Conservation (phyloP, 2,329 filamentous ascomycete genomes). For the Ascochyta koolunga region DNA sequence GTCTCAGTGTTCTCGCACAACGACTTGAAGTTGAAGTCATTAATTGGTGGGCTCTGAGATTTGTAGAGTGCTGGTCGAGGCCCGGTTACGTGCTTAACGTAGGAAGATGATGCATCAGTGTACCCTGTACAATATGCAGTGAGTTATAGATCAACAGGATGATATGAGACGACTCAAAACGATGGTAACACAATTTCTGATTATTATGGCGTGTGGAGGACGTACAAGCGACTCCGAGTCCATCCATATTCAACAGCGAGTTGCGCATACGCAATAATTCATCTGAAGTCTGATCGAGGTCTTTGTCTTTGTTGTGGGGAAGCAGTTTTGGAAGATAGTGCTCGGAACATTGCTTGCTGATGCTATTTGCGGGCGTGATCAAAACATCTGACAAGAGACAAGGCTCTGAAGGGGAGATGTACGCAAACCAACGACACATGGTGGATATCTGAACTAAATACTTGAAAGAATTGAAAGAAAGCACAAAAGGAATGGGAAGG, state of each 20-base stretch:
- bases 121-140: conserved; percentile 46
- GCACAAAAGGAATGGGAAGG: background rate
- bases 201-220: background rate
- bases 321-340: conserved; percentile 62
- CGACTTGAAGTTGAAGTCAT: conserved; percentile 61
- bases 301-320: conserved; percentile 50
- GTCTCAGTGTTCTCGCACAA: conserved; percentile 60
- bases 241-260: conserved; percentile 61
- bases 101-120: conserved; percentile 53
- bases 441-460: background rate
- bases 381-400: conserved; percentile 63
- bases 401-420: conserved; percentile 59
- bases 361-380: conserved; percentile 50
- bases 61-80: conserved; percentile 60
- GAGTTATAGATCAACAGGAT: background rate
- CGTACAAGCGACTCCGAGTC: conserved; percentile 59
- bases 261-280: conserved; percentile 58
- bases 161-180: too few relatives aligned
- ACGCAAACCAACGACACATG: conserved; percentile 63
- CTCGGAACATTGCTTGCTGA: conserved; percentile 49
- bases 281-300: conserved; percentile 50
- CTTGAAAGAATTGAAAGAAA: too few relatives aligned
- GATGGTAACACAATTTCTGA: too few relatives aligned
- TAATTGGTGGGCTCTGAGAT: conserved; percentile 57
- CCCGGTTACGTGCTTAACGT: conserved; percentile 43